Evolutionary conservation across 805 yeast genomes (phyloP).

Genomic region (Schwanniomyces sp.): DNA sequence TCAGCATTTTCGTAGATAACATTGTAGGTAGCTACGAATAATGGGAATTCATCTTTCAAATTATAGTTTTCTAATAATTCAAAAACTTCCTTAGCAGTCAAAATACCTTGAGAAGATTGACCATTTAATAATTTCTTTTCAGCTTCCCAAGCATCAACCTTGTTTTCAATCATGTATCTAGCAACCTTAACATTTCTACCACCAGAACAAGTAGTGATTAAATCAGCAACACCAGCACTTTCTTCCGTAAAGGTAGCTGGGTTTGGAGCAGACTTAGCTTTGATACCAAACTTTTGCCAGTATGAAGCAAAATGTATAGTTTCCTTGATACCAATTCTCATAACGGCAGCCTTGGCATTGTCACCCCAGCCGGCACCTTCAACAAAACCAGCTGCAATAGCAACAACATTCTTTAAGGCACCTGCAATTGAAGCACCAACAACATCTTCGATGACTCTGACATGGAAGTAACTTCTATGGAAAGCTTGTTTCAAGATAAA

Average conservation of each 20-base stretch:
- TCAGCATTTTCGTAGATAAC: slow-evolving; percentile 41
- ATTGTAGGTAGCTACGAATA: slow-evolving; percentile 47
- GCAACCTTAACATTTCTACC: slow-evolving; percentile 50
- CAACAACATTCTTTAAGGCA: slow-evolving; percentile 47
- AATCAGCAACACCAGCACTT: slow-evolving; percentile 49
- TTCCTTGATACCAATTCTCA: slow-evolving; percentile 46
- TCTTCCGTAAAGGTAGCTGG: slow-evolving; percentile 43
- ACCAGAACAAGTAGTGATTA: slow-evolving; percentile 48
- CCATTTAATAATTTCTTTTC: slow-evolving; percentile 46
- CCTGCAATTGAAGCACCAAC: slow-evolving; percentile 49
- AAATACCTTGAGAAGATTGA: slow-evolving; percentile 47
- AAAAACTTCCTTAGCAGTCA: slow-evolving; percentile 48
- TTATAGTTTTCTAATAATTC: slow-evolving; percentile 39
- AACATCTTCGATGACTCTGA: slow-evolving; percentile 44
- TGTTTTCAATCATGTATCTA: slow-evolving; percentile 44
- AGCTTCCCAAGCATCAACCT: slow-evolving; percentile 41
- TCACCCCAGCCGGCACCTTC: slow-evolving; percentile 52
- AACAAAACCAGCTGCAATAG: slow-evolving; percentile 46
- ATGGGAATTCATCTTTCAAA: slow-evolving; percentile 38
- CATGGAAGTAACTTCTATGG: slow-evolving; percentile 49
- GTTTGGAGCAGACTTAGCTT: slow-evolving; percentile 38
- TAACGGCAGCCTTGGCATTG: slow-evolving; percentile 48
- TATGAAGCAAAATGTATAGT: slow-evolving; percentile 38
- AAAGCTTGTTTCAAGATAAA: slow-evolving; percentile 40
- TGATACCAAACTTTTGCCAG: slow-evolving; percentile 57